A percentile compares a stretch with the other conserved stretches of the same genome.
These are phyloP conservation scores for Arthrinium phaeospermum DNA, from an alignment of 2,329 filamentous ascomycete genomes.

Conservation along the genomic window DNA sequence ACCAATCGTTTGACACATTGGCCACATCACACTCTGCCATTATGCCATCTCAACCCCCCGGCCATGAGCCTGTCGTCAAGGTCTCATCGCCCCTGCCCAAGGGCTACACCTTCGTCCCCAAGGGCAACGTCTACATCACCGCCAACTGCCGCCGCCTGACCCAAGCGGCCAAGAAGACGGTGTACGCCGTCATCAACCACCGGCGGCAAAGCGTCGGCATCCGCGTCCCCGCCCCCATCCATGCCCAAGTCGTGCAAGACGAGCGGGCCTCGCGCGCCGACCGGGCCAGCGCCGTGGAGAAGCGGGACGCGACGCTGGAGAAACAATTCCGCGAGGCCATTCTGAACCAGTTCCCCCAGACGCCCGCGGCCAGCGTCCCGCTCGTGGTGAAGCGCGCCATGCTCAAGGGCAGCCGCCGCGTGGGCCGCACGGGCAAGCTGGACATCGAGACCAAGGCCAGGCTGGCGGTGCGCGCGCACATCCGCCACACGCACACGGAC, in stretches of 20 bases:
- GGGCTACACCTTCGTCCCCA: conserved; percentile 48
- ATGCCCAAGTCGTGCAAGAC: conserved; percentile 33
- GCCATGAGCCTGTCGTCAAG: conserved; percentile 32
- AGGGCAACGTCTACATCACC: conserved; percentile 50
- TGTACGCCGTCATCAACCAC: conserved; percentile 45
- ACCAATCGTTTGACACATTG: background rate
- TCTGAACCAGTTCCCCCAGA: conserved; percentile 44
- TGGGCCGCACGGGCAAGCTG: conserved; percentile 51
- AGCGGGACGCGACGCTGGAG: conserved; percentile 42
- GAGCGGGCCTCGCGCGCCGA: conserved; percentile 34
- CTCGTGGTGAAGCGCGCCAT: conserved; percentile 48
- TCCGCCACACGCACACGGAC: conserved; percentile 52
- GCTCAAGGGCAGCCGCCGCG: conserved; percentile 51
- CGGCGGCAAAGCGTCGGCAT: conserved; percentile 40
- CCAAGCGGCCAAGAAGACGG: conserved; percentile 35
- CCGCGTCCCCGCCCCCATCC: conserved; percentile 44
- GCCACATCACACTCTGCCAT: background rate
- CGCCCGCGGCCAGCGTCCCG: conserved; percentile 43
- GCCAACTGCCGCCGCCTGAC: conserved; percentile 46
- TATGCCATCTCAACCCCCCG: background rate
- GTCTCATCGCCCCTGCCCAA: conserved; percentile 40
- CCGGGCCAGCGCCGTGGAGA: conserved; percentile 40
- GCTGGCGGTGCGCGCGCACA: conserved; percentile 55
- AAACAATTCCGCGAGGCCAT: conserved; percentile 43
- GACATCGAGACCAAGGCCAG: conserved; percentile 45